A percentile compares a stretch with the other conserved stretches of the same genome.
Conservation (phyloP, 768 basidiomycete genomes). For the Termitomyces bulborhizus region DNA sequence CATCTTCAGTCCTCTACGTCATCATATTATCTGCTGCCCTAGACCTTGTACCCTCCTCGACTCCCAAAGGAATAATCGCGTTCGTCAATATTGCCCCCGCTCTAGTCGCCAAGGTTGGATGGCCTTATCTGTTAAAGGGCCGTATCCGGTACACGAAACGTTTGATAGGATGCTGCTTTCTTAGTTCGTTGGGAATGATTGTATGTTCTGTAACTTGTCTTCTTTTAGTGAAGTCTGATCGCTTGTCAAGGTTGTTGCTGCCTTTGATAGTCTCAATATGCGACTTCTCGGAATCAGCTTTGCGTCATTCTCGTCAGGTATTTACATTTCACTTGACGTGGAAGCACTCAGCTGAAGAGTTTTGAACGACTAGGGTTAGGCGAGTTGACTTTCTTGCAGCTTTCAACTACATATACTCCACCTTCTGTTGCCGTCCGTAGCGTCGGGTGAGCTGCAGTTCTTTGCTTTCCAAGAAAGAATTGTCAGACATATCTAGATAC, state of each 20-base stretch:
- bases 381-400: slow-evolving; percentile 89
- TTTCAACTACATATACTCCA: slow-evolving; percentile 77
- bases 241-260: slow-evolving; percentile 60
- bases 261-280: slow-evolving; percentile 57
- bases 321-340: neutral
- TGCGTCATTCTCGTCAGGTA: slow-evolving; percentile 86
- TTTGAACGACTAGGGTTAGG: slow-evolving; percentile 58
- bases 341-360: neutral
- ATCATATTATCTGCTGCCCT: slow-evolving; percentile 95
- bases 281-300: slow-evolving; percentile 73
- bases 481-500: slow-evolving; percentile 42
- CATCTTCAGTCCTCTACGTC: slow-evolving; percentile 75
- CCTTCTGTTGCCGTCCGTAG: slow-evolving; percentile 68
- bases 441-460: slow-evolving; percentile 53
- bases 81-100: slow-evolving; percentile 95
- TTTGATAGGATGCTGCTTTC: slow-evolving; percentile 63
- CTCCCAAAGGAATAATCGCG: slow-evolving; percentile 90
- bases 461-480: neutral
- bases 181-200: slow-evolving; percentile 83
- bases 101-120: slow-evolving; percentile 80
- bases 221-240: neutral
- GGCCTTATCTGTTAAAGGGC: slow-evolving; percentile 88
- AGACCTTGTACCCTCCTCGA: slow-evolving; percentile 86
- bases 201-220: slow-evolving; percentile 37
- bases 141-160: slow-evolving; percentile 76